Evolutionary conservation across 2,329 filamentous ascomycete species (phyloP).

Genomic region (Gaeumannomyces sp.): DNA sequence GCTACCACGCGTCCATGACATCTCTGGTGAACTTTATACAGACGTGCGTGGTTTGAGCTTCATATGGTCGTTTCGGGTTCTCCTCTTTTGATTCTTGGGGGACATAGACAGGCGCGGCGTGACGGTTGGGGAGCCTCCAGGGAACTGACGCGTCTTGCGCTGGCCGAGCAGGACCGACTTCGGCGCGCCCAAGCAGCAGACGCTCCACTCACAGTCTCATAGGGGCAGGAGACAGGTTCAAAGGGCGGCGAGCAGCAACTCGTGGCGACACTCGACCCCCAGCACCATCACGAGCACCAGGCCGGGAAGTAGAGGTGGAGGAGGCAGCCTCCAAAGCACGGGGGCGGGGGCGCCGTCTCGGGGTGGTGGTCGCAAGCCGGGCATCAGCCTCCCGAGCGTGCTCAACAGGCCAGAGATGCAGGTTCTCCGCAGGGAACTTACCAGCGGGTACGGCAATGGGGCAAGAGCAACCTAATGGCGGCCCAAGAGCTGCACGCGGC

Average conservation of each 20-base stretch:
- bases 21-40: constrained; percentile 11
- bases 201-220: neutral
- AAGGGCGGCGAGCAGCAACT: neutral
- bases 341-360: too few relatives aligned
- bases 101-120: too few relatives aligned
- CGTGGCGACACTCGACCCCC: neutral
- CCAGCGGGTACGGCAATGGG: neutral
- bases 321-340: too few relatives aligned
- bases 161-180: constrained; percentile 2
- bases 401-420: constrained; percentile 9
- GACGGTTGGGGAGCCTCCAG: too few relatives aligned
- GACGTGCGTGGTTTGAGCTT: constrained; percentile 2
- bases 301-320: too few relatives aligned
- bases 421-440: constrained; percentile 5
- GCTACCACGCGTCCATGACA: constrained; percentile 10
- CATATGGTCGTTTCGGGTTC: neutral
- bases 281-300: too few relatives aligned
- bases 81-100: too few relatives aligned
- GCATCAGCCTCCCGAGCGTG: constrained; percentile 4
- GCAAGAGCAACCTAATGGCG: constrained; percentile 11
- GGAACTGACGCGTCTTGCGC: neutral
- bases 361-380: neutral
- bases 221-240: neutral
- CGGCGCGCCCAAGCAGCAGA: neutral
- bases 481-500: constrained; percentile 19